Percentiles rank a stretch among this genome's conserved stretches.
phyloP scores from a whole-genome alignment of 371 early-diverging fungal genomes.

The Synchytrium microbalum region DNA sequence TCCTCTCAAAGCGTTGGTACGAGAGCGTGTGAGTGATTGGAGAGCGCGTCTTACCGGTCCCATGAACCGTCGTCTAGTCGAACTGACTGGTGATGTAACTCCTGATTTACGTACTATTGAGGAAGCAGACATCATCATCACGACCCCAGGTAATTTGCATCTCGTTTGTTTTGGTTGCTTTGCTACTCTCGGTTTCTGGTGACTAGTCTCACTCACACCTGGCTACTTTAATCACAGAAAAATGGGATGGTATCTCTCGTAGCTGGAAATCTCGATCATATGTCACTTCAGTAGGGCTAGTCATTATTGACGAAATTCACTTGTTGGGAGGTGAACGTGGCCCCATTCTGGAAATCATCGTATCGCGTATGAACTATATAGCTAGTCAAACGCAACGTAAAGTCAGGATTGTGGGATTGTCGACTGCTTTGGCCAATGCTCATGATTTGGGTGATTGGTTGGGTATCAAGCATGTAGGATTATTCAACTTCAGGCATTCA shows the following conservation, averaged over 20 bases:
- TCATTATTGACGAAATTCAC: conserved; percentile 96
- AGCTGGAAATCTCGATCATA: conserved; percentile 89
- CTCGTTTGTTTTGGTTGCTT: too few relatives aligned
- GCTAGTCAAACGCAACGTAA: conserved; percentile 48
- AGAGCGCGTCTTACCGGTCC: conserved; percentile 54
- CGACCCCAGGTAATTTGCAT: too few relatives aligned
- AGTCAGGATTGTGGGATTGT: conserved; percentile 82
- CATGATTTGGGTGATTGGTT: conserved; percentile 95
- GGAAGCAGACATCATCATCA: conserved; percentile 80
- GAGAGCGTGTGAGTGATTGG: conserved; percentile 74
- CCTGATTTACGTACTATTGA: conserved; percentile 81
- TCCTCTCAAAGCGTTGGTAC: conserved; percentile 82
- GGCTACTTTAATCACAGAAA: too few relatives aligned
- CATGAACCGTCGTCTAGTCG: conserved; percentile 71
- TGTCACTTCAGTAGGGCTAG: conserved; percentile 78
- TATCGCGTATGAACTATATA: conserved; percentile 89
- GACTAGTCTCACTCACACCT: too few relatives aligned
- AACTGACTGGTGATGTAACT: conserved; percentile 92
- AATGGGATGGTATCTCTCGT: conserved; percentile 96
- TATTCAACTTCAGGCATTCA: conserved; percentile 89
- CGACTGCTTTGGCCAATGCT: conserved; percentile 90
- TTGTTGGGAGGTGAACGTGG: conserved; percentile 80
- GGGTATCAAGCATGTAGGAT: conserved; percentile 65
- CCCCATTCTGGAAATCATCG: conserved; percentile 83
- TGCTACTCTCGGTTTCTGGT: too few relatives aligned